Base-by-base conservation (phyloP, 345 rosid species). In the Anacardium occidentale region DNA sequence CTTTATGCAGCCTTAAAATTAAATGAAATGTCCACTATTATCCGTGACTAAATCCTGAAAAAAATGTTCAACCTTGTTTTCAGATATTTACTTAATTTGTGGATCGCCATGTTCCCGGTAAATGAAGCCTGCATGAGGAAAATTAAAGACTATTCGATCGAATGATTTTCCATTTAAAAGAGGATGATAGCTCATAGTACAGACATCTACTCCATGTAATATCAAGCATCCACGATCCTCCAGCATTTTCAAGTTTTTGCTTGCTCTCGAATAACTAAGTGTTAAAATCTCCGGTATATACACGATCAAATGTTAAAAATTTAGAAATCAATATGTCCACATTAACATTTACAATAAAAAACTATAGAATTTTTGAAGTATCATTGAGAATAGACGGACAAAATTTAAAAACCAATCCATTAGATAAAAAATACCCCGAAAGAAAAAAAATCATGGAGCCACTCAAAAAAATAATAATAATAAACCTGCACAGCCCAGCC, bases 121-220 rank as follows among this genome's bases (percentile, higher is more conserved):
- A 2, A 12, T 0, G 40, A 68, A 76, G 48, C 77, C 68, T 0
- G 82, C 69, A 53, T 78, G 88, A 3, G 69, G 88, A 4, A 82
- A 82, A n/a, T 83, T 83, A 24, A 66, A 80, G 9, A 77, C 74
- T 1, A 80, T 80, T 7, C 74, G 57, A 57, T 84, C 79, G 34
- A 79, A 82, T 1, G 5, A 10, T 40, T 50, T 37, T 17, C 6
- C 8, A 4, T 4, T 0, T 29, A 80, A 75, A 21, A 54, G 53
- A 22, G 74, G 56, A 66, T 80, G 76, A 1, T 54, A 47, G 9
- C 32, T 44, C 81, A 80, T 76, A 3, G 68, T 74, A 29, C 21
- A 53, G 5, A 77, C 85, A 57, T 75, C 68, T 20, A 82, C 79
- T 11, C n/a, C 73, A 17, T 80, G 83, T 21, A 84, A 3, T 50